Percentiles rank a stretch among this genome's conserved stretches.
Conservation (phyloP, 352 stramenopile genomes). For the Phytopythium vexans region DNA sequence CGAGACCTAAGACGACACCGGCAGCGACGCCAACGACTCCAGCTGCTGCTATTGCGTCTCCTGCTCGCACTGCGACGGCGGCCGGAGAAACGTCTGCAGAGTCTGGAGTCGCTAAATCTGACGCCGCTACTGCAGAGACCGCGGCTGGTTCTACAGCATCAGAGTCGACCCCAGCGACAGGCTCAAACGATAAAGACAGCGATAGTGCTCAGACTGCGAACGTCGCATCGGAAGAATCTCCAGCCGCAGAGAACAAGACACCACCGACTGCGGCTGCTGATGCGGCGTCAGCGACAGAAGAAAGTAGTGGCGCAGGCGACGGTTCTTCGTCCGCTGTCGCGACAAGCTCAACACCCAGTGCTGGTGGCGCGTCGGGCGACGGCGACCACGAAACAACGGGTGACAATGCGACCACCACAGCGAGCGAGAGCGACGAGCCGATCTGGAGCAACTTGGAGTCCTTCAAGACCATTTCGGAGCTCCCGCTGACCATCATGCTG, state of each 20-base stretch:
- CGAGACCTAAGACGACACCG: conserved; percentile 1
- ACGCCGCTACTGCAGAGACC: too few relatives aligned
- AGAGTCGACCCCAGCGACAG: too few relatives aligned
- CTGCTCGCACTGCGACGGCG: not conserved
- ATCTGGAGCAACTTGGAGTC: conserved; percentile 87
- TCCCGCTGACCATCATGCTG: conserved; percentile 97
- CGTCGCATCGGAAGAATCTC: too few relatives aligned
- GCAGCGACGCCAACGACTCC: not conserved
- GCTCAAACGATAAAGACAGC: too few relatives aligned
- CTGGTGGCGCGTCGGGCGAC: conserved; percentile 9
- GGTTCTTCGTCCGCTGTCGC: conserved; percentile 2
- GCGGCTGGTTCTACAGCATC: too few relatives aligned
- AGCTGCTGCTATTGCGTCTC: not conserved
- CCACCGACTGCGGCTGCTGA: too few relatives aligned
- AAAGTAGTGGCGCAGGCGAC: conserved; percentile 3
- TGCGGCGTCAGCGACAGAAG: not conserved
- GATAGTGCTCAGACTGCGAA: too few relatives aligned
- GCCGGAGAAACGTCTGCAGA: too few relatives aligned
- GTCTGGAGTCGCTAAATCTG: too few relatives aligned
- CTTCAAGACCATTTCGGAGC: conserved; percentile 96
- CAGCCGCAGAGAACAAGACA: too few relatives aligned
- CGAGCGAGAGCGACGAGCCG: conserved; percentile 25
- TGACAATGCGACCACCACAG: conserved; percentile 6
- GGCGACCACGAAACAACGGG: conserved; percentile 5
- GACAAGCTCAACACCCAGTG: not conserved